phyloP scores from a whole-genome alignment of 1,139 yeast genomes.

The Yamadazyma mexicana region DNA sequence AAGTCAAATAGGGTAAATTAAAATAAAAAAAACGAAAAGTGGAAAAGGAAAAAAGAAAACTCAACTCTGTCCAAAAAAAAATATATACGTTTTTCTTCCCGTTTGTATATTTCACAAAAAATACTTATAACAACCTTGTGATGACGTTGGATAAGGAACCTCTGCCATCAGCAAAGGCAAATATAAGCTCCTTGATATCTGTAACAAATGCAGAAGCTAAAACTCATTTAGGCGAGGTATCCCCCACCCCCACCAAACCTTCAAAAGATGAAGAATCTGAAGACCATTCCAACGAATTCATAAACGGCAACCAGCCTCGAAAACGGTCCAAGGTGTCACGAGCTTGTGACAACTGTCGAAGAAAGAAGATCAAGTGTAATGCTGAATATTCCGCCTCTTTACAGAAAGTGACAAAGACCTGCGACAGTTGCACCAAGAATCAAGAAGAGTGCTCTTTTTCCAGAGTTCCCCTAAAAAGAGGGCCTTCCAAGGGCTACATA shows the following conservation, averaged over 20 bases:
- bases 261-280: constrained; percentile 1
- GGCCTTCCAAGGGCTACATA: constrained; percentile 72
- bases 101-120: no score
- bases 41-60: no score
- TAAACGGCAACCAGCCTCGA: constrained; percentile 30
- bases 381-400: constrained; percentile 48
- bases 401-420: constrained; percentile 47
- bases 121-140: no score
- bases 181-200: constrained; percentile 4
- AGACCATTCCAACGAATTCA: neutral
- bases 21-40: no score
- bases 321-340: constrained; percentile 67
- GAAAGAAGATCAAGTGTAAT: constrained; percentile 64
- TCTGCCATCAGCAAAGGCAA: neutral
- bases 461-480: constrained; percentile 70
- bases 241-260: neutral
- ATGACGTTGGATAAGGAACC: constrained; percentile 3
- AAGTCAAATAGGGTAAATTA: neutral
- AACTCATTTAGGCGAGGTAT: neutral
- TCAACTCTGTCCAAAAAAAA: neutral
- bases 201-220: constrained; percentile 3
- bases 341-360: constrained; percentile 68
- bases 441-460: constrained; percentile 61
- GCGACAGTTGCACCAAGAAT: constrained; percentile 58
- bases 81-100: neutral